Evolutionary conservation across 345 rosid genomes (phyloP).

Genomic region (Brassica juncea): DNA sequence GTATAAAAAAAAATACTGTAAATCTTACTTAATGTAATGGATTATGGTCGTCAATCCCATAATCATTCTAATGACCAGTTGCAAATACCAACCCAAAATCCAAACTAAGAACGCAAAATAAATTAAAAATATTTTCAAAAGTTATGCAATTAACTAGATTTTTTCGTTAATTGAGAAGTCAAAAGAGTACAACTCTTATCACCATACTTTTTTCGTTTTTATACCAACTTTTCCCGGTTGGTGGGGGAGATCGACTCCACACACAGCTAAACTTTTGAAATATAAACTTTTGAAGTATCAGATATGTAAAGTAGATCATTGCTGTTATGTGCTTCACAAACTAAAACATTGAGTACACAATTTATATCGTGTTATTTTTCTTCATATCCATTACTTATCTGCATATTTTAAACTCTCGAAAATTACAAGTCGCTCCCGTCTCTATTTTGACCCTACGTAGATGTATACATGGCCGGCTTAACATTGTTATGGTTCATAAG

Average conservation of each 20-base stretch:
- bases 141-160: background rate
- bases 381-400: background rate
- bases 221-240: background rate
- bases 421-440: background rate
- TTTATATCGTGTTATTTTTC: background rate
- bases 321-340: constrained; percentile 6
- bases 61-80: background rate
- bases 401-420: background rate
- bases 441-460: background rate
- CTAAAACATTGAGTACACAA: background rate
- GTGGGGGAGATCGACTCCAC: constrained; percentile 31
- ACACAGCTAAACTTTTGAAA: background rate
- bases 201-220: background rate
- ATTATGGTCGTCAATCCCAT: background rate
- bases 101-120: background rate
- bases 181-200: constrained; percentile 21
- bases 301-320: background rate
- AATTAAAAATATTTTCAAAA: background rate
- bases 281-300: background rate
- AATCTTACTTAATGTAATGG: background rate
- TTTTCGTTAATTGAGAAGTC: constrained; percentile 28
- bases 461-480: too few species aligned
- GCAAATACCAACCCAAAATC: background rate
- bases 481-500: too few species aligned
- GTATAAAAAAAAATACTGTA: background rate